These are phyloP conservation scores for Plasmopara viticola DNA, from an alignment of 352 stramenopile genomes.

Conservation along the genomic window DNA sequence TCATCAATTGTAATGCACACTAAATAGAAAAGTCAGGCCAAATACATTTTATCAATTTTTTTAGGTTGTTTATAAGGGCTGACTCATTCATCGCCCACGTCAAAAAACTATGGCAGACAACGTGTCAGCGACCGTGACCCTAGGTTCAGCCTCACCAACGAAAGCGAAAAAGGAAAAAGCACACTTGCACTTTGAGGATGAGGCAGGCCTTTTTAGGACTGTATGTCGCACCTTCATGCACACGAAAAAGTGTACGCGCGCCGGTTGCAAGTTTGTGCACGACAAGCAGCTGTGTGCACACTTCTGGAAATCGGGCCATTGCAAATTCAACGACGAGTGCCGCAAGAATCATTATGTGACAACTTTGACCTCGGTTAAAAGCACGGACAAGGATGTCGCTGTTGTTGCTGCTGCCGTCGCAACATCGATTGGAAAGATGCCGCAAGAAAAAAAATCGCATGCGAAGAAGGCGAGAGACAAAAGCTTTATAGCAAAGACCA, in stretches of 20 bases:
- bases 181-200: constrained; percentile 40
- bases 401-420: not conserved
- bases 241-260: constrained; percentile 13
- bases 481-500: constrained; percentile 1
- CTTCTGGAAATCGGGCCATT: constrained; percentile 45
- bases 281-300: constrained; percentile 21
- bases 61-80: no score
- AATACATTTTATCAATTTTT: no score
- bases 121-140: no score
- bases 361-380: constrained; percentile 7
- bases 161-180: constrained; percentile 13
- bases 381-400: constrained; percentile 3
- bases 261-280: constrained; percentile 43
- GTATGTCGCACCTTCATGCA: constrained; percentile 54
- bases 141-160: no score
- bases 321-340: constrained; percentile 53
- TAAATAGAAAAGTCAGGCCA: no score
- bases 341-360: constrained; percentile 53
- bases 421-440: constrained; percentile 5
- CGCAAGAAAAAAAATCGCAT: constrained; percentile 20
- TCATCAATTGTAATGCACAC: no score
- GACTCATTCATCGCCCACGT: no score
- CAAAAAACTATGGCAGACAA: no score
- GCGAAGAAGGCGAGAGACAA: constrained; percentile 8
- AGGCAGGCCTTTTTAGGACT: constrained; percentile 50